phyloP scores from a whole-genome alignment of 768 basidiomycete species.

The Austroboletus festivus region DNA sequence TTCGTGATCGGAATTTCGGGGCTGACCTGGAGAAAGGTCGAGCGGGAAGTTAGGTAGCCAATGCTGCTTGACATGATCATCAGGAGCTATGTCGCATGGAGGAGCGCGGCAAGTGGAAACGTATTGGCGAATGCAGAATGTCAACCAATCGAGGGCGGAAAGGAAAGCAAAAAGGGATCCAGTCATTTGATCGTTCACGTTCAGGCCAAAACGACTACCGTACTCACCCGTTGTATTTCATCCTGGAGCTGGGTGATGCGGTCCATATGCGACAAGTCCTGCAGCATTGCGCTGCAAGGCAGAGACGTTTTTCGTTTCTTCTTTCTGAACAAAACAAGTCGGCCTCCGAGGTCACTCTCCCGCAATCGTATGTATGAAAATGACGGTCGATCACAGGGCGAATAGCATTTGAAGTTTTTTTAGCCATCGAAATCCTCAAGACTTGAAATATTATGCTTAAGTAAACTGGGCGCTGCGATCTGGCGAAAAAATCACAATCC shows the following conservation, averaged over 20 bases:
- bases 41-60: constrained; percentile 71
- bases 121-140: too few relatives aligned
- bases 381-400: too few relatives aligned
- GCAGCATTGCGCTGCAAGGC: constrained; percentile 74
- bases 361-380: neutral
- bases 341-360: constrained; percentile 4
- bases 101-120: too few relatives aligned
- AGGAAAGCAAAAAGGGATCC: neutral
- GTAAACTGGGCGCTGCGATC: too few relatives aligned
- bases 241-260: constrained; percentile 94
- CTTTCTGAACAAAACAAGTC: constrained; percentile 12
- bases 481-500: too few relatives aligned
- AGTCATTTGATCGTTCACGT: neutral
- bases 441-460: too few relatives aligned
- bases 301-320: neutral
- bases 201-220: constrained; percentile 2
- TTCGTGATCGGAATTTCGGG: constrained; percentile 83
- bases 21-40: constrained; percentile 77
- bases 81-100: too few relatives aligned
- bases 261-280: constrained; percentile 93
- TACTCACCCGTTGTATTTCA: constrained; percentile 78
- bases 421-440: too few relatives aligned
- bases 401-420: too few relatives aligned
- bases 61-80: constrained; percentile 85
- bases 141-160: too few relatives aligned